phyloP scores from a whole-genome alignment of 768 basidiomycete species.

The Leccinum subtestaceum region DNA sequence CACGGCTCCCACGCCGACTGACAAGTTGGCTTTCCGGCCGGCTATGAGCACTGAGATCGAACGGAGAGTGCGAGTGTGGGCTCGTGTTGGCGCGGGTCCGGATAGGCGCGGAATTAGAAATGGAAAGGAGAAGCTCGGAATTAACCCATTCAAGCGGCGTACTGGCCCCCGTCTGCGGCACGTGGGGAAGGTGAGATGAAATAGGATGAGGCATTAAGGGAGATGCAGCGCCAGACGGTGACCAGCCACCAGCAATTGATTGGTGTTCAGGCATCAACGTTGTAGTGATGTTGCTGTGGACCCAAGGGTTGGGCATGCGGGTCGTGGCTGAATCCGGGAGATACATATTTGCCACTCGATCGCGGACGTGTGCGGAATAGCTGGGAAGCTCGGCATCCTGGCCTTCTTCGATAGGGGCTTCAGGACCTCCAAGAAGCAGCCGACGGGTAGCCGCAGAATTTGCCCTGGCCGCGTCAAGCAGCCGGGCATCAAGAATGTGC shows the following conservation, averaged over 20 bases:
- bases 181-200: slow-evolving; percentile 36
- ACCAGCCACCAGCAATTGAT: slow-evolving; percentile 18
- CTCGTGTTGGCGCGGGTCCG: slow-evolving; percentile 15
- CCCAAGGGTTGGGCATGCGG: slow-evolving; percentile 66
- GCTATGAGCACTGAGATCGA: slow-evolving; percentile 24
- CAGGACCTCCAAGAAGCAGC: slow-evolving; percentile 38
- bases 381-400: slow-evolving; percentile 80
- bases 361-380: slow-evolving; percentile 85
- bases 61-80: slow-evolving; percentile 19
- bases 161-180: slow-evolving; percentile 41
- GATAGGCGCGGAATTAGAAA: slow-evolving; percentile 40
- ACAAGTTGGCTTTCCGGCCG: slow-evolving; percentile 23
- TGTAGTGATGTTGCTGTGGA: slow-evolving; percentile 41
- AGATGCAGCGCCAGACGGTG: slow-evolving; percentile 37
- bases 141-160: slow-evolving; percentile 77
- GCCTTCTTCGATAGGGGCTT: slow-evolving; percentile 42
- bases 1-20: slow-evolving; percentile 44
- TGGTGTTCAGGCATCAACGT: slow-evolving; percentile 22
- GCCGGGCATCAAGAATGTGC: slow-evolving; percentile 70
- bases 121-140: slow-evolving; percentile 74
- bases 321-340: slow-evolving; percentile 60
- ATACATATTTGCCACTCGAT: slow-evolving; percentile 81
- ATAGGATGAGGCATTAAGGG: slow-evolving; percentile 37
- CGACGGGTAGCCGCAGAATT: slow-evolving; percentile 75
- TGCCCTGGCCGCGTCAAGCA: slow-evolving; percentile 72